Conservation (phyloP, 108 stramenopile genomes). For the Nitzschia inconspicua region DNA sequence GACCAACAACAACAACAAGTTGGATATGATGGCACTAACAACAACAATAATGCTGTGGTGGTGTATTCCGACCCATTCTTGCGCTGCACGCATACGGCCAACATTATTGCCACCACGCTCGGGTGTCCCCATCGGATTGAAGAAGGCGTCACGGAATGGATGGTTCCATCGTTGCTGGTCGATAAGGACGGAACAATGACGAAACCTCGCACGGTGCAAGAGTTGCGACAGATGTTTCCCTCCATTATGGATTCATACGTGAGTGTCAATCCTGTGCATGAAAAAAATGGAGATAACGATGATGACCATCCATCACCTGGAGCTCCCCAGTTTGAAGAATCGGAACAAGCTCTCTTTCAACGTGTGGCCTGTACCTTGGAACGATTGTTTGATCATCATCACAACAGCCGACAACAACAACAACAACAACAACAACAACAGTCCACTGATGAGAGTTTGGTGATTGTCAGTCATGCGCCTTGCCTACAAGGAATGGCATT, state of each 20-base stretch:
- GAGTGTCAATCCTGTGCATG: constrained; percentile 42
- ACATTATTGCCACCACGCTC: constrained; percentile 46
- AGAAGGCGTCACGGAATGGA: constrained; percentile 73
- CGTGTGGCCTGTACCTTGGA: constrained; percentile 49
- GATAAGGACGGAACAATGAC: constrained; percentile 46
- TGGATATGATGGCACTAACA: not conserved
- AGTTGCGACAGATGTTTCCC: constrained; percentile 35
- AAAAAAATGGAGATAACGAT: constrained; percentile 1
- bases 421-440: not conserved
- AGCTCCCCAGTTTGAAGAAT: constrained; percentile 47
- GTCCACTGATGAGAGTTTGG: constrained; percentile 40
- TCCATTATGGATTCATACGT: constrained; percentile 47
- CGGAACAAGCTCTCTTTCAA: constrained; percentile 48
- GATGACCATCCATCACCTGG: constrained; percentile 21
- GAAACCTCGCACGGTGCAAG: constrained; percentile 36
- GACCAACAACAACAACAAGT: not conserved
- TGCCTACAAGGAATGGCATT: constrained; percentile 63
- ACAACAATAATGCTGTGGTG: constrained; percentile 26
- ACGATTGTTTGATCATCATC: constrained; percentile 33
- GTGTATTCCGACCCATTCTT: constrained; percentile 62
- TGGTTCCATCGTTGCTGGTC: constrained; percentile 65
- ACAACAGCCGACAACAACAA: not conserved
- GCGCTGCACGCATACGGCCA: constrained; percentile 58
- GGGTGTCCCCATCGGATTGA: constrained; percentile 44
- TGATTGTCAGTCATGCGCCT: constrained; percentile 70